Evolutionary conservation across 2,329 filamentous ascomycete genomes (phyloP).

Genomic region (Trichoderma lentiforme): DNA sequence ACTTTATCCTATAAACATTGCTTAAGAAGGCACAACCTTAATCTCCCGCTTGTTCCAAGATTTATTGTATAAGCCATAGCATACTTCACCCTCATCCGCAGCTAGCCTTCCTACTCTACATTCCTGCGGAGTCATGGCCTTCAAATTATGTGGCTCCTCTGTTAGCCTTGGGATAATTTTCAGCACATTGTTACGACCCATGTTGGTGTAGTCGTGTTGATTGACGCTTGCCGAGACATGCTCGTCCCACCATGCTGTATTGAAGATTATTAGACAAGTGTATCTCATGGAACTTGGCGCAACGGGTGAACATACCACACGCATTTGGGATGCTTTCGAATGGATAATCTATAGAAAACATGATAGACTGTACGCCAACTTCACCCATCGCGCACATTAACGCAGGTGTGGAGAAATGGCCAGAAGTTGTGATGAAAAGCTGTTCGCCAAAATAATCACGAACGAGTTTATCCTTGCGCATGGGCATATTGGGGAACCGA

Average conservation of each 20-base stretch:
- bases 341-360: constrained; percentile 53
- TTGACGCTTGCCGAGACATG: constrained; percentile 13
- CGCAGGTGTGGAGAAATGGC: constrained; percentile 53
- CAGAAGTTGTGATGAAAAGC: constrained; percentile 55
- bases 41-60: constrained; percentile 15
- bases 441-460: constrained; percentile 54
- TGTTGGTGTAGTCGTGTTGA: constrained; percentile 10
- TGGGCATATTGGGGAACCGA: constrained; percentile 43
- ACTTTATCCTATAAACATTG: not conserved
- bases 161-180: not conserved
- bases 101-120: constrained; percentile 2
- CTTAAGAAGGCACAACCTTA: not conserved
- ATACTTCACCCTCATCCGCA: not conserved
- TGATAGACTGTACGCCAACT: constrained; percentile 47
- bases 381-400: constrained; percentile 49
- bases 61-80: constrained; percentile 14
- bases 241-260: constrained; percentile 12
- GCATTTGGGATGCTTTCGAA: constrained; percentile 35
- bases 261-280: not conserved
- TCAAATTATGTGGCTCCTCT: constrained; percentile 2
- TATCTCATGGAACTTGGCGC: not conserved
- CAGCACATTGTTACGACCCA: constrained; percentile 10
- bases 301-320: not conserved
- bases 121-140: not conserved
- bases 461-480: constrained; percentile 46